Base-by-base conservation (phyloP, 2,329 filamentous ascomycete species). In the Monosporascus sp. region DNA sequence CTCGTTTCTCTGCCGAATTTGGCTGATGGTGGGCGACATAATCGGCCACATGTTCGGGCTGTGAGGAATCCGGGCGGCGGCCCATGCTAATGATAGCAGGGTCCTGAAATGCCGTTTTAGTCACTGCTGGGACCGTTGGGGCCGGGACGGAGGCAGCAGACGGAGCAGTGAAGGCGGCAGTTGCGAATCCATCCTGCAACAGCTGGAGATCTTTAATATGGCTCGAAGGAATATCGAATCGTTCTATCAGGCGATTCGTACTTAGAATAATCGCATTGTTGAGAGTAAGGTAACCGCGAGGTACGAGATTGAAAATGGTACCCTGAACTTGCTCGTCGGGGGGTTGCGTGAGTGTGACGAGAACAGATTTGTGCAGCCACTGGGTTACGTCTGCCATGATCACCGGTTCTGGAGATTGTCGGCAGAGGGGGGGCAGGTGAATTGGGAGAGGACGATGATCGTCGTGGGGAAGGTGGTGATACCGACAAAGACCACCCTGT, bases 51-150 rank as follows among this genome's bases (percentile, higher is more conserved):
- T 20, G 38, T 8, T 27, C 20, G 24, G 43, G n/a, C n/a, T 46
- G 2, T 61, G 61, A 11, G 67, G 61, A 16, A 53, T 64, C 0
- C 66, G 63, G 4, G 70, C 41, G 73, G 47, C 74, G 74, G 22
- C 76, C 76, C 49, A 90, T 81, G 66, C 89, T 91, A 46, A 95
- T 68, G 52, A 95, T 95, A 3, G 90, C 90, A 11, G 90, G 90
- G 63, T 95, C 90, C n/a, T 86, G 79, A 64, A 94, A 91, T 0
- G 76, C 63, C 31, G 73, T 61, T 58, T 73, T 68, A 50, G 61
- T 55, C 45, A 64, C 45, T 19, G 64, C 53, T 22, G 67, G 53
- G 5, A 59, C 51, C 17, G 43, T 61, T 51, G 53, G 63, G 52
- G 58, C 61, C 61, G 52, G 49, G 22, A 58, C 52, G 27, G 60